These are phyloP conservation scores for Vanrija pseudolonga DNA, from an alignment of 1,284 basidiomycete species.

Conservation along the genomic window DNA sequence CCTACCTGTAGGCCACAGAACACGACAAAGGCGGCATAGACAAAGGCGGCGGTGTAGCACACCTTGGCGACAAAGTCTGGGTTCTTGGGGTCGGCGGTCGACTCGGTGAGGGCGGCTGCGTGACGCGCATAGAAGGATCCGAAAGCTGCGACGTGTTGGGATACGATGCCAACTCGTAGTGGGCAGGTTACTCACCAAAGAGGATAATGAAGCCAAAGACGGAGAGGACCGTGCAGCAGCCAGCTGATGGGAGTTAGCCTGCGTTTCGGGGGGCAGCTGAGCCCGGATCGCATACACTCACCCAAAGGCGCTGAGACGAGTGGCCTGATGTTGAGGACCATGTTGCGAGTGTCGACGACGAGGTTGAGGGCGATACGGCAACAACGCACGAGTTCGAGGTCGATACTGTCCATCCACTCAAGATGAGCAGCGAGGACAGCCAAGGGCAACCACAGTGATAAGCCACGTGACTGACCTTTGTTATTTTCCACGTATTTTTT, in stretches of 20 bases:
- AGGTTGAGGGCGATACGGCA: not conserved
- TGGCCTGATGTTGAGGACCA: slow-evolving; percentile 42
- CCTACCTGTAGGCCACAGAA: slow-evolving; percentile 55
- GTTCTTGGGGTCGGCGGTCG: slow-evolving; percentile 51
- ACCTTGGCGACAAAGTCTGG: slow-evolving; percentile 50
- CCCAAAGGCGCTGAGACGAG: slow-evolving; percentile 50
- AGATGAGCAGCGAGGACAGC: not conserved
- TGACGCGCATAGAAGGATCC: slow-evolving; percentile 40
- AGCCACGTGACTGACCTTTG: no score
- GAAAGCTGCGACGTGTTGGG: slow-evolving; percentile 23
- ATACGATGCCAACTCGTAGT: no score
- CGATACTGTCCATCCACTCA: not conserved
- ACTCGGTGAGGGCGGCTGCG: slow-evolving; percentile 53
- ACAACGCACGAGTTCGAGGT: no score
- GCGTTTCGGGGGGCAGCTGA: not conserved
- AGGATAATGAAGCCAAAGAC: slow-evolving; percentile 56
- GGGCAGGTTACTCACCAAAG: slow-evolving; percentile 33
- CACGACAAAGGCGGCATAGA: slow-evolving; percentile 53
- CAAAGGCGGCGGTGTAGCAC: slow-evolving; percentile 53
- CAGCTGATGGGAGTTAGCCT: slow-evolving; percentile 38
- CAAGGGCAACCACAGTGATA: not conserved
- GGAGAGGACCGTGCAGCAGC: slow-evolving; percentile 55
- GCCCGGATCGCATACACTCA: slow-evolving; percentile 16
- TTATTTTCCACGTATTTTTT: no score
- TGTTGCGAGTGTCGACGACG: slow-evolving; percentile 1